Evolutionary conservation across 2,329 filamentous ascomycete species (phyloP), one percentile per base, ranked within the genome.

Genomic region (Epicoccum sorghinum): DNA sequence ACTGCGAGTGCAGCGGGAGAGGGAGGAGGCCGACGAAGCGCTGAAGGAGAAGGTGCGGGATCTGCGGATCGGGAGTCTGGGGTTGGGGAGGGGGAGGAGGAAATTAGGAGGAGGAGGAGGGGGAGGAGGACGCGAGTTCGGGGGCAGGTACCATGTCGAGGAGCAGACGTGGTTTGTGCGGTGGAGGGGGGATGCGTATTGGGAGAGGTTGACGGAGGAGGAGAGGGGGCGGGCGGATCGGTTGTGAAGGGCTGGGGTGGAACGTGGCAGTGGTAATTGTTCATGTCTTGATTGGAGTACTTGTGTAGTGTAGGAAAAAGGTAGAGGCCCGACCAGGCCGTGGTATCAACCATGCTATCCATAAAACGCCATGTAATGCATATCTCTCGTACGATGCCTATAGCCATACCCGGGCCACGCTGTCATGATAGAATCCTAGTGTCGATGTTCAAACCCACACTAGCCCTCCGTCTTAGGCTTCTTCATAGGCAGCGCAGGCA

Each of bases 401-500:
- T 4, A 18, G 7, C 9, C 7, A 3, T 22, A 12, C 23, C 7
- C 2, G 12, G 8, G 9, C 24, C 3, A 27, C 35, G 27, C 1
- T 9, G 6, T 9, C 27, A 9, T 29, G 27, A 6, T 9, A 7
- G 18, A 6, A 6, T 29, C 27, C 27, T 9, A 29, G 27, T 9
- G 9, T 29, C 27, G 6, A 6, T 9, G 27, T 29, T 9, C 18
- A 18, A 29, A 29, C 27, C 6, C 27, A 6, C 27, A 29, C 27
- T 24, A 51, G 36, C 67, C 58, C 7, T 68, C 59, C 12, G 64
- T 64, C 55, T 60, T 68, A 9, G 62, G 61, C 75, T 86, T 92
- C 80, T 97, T 97, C 24, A 84, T 78, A 13, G 91, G 91, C 61
- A 93, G 71, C 2, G 82, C 83, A 13, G 93, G 92, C 35, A 96